Evolutionary conservation across 2,329 filamentous ascomycete species (phyloP), one percentile per base, ranked within the genome.

Genomic region (Lachnellula suecica): DNA sequence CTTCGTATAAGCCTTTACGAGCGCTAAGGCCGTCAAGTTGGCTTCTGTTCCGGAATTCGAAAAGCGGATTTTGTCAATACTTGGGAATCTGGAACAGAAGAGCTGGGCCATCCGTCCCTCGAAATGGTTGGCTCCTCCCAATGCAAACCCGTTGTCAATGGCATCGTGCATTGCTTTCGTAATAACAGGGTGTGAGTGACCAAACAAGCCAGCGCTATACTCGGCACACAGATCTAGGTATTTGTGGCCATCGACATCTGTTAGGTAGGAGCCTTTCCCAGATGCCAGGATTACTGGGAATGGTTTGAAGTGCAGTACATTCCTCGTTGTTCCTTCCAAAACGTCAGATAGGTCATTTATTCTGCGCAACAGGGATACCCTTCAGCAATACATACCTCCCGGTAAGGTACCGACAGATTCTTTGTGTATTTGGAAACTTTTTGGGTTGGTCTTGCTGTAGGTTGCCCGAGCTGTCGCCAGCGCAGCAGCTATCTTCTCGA

Each of bases 31-130:
- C 59, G 82, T 77, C n/a, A 82, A 69, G 47, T 82, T 86, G 3
- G 83, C 83, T 65, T 87, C 84, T 0, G 84, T 87, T 3, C 84
- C 84, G 0, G 81, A 83, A 65, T 86, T 87, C 38, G 79, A 76
- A 65, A 87, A 85, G 3, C 84, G 73, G 4, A 85, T 68, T 17
- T 74, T 72, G 5, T 83, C 80, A 4, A 85, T 68, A 19, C 57
- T 61, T 0, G 66, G 61, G 58, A 87, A 85, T 4, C 83, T 73
- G 4, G 66, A 58, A 49, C 75, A 77, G 19, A 86, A 62, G 4
- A 74, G 60, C 10, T 68, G 59, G 0, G 82, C 83, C 20, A 82
- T 71, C 10, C 70, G 58, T 11, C 71, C 68, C 65, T 87, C 83
- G 43, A 77, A 70, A 9, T 65, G 59, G 20, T 74, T 80, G 2